Evolutionary conservation across 768 basidiomycete genomes (phyloP).

Genomic region (Saitozyma sp.): DNA sequence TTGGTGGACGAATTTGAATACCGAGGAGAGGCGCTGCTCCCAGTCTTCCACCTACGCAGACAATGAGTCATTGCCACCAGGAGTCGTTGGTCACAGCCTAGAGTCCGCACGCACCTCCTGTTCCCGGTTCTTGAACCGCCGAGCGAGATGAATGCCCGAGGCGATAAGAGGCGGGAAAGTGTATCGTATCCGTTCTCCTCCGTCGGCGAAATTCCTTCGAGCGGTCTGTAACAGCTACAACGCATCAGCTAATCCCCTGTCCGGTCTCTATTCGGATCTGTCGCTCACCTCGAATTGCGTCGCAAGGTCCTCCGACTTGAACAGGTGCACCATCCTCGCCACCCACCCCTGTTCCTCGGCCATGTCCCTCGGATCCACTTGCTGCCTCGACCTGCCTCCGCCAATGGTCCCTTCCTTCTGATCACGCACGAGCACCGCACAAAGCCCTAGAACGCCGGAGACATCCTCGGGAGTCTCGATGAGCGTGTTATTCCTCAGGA

Average conservation of each 20-base stretch:
- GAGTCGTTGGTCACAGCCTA: not conserved
- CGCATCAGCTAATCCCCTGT: not conserved
- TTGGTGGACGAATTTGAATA: constrained; percentile 93
- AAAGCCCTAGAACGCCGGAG: constrained; percentile 85
- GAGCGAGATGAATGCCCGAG: constrained; percentile 85
- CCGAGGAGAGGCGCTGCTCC: constrained; percentile 77
- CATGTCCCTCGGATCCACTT: constrained; percentile 76
- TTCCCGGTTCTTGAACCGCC: constrained; percentile 82
- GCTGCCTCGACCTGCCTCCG: constrained; percentile 44
- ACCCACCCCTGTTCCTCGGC: constrained; percentile 99
- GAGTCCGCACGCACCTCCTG: constrained; percentile 51
- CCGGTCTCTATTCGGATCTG: not conserved
- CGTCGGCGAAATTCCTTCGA: constrained; percentile 75
- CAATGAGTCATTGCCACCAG: constrained; percentile 2
- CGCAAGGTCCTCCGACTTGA: constrained; percentile 80
- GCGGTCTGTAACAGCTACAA: constrained; percentile 84
- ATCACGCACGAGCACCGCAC: constrained; percentile 87
- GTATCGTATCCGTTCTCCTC: constrained; percentile 92
- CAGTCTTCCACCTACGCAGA: constrained; percentile 74
- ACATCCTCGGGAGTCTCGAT: constrained; percentile 94
- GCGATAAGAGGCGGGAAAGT: constrained; percentile 97
- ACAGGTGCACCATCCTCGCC: constrained; percentile 94
- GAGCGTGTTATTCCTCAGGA: constrained; percentile 94
- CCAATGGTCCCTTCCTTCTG: constrained; percentile 61
- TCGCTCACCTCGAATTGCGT: constrained; percentile 80